These are phyloP conservation scores for Tricholoma flavovirens DNA, from an alignment of 768 basidiomycete genomes.

Conservation along the genomic window DNA sequence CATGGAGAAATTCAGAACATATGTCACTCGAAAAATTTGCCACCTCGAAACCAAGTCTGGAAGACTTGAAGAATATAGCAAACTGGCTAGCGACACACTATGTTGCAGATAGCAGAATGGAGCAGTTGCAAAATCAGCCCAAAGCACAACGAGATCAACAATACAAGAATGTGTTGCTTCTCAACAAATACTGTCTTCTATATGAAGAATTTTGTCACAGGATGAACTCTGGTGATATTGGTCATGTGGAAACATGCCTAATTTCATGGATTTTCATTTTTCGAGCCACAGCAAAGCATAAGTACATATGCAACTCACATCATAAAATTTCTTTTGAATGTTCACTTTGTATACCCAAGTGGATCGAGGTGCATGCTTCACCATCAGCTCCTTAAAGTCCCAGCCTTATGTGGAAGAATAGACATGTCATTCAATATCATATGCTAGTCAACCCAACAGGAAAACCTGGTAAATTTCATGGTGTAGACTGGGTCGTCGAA, in stretches of 20 bases:
- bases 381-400: too few species aligned
- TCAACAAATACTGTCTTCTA: not conserved
- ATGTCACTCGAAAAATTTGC: not conserved
- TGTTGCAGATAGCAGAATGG: not conserved
- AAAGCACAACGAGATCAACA: not conserved
- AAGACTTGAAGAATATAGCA: not conserved
- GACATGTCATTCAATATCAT: conserved; percentile 8
- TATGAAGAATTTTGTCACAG: not conserved
- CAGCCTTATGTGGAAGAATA: too few species aligned
- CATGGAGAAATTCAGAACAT: not conserved
- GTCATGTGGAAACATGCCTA: not conserved
- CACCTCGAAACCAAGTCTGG: not conserved
- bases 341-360: not conserved
- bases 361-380: too few species aligned
- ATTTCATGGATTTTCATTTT: not conserved
- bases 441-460: conserved; percentile 27
- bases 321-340: not conserved
- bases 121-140: not conserved
- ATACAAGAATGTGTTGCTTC: not conserved
- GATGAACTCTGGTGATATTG: not conserved
- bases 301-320: not conserved
- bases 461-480: conserved; percentile 16
- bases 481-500: conserved; percentile 28
- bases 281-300: not conserved
- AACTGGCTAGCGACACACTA: not conserved